Evolutionary conservation across 2,329 filamentous ascomycete species (phyloP).

Genomic region (Pyricularia sp.): DNA sequence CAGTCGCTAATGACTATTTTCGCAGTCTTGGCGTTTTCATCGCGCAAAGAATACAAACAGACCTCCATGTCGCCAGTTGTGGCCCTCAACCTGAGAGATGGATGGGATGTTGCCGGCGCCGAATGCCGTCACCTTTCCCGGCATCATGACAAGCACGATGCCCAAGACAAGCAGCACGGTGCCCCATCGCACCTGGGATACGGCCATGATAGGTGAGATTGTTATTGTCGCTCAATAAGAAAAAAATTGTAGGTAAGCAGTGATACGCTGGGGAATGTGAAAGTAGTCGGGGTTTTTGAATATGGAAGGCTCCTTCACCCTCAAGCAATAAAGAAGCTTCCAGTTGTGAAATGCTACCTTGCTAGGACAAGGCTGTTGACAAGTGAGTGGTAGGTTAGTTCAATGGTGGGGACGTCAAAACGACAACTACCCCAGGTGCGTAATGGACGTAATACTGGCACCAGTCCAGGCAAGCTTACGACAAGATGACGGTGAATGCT

Average conservation of each 20-base stretch:
- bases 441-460: no score
- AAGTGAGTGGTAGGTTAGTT: not conserved
- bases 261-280: not conserved
- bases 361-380: not conserved
- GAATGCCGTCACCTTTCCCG: constrained; percentile 49
- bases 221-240: not conserved
- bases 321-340: not conserved
- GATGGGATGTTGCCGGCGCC: constrained; percentile 66
- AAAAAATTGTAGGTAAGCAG: not conserved
- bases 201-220: not conserved
- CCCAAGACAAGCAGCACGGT: constrained; percentile 42
- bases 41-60: constrained; percentile 18
- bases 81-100: constrained; percentile 53
- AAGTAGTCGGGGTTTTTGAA: not conserved
- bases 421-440: not conserved
- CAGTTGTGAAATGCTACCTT: not conserved
- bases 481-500: not conserved
- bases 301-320: not conserved
- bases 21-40: not conserved
- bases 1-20: not conserved
- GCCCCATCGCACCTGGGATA: constrained; percentile 26
- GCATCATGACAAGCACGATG: constrained; percentile 47
- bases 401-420: not conserved
- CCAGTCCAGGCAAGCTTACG: not conserved
- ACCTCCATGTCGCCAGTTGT: constrained; percentile 63